These are phyloP conservation scores for Neolentinus lepideus DNA, from an alignment of 1,284 basidiomycete species.

Conservation along the genomic window DNA sequence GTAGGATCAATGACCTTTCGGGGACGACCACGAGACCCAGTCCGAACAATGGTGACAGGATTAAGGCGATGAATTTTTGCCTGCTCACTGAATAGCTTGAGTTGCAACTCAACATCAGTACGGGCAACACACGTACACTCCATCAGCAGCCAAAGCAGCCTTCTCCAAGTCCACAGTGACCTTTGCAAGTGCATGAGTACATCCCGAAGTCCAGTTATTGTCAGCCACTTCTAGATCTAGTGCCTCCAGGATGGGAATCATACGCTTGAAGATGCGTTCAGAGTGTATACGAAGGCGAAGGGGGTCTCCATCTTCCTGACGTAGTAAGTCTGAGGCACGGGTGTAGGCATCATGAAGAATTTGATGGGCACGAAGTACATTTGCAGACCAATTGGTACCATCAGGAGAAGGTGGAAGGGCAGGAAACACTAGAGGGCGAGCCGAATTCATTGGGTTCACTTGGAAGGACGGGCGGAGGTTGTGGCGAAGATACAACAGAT, in stretches of 20 bases:
- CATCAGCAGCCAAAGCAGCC: neutral
- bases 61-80: neutral
- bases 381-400: neutral
- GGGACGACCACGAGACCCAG: conserved; percentile 3
- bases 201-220: neutral
- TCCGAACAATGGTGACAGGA: neutral
- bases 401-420: neutral
- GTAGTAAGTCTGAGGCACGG: neutral
- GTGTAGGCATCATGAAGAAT: neutral
- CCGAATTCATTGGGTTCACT: neutral
- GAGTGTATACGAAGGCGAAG: conserved; percentile 3
- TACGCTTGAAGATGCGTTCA: neutral
- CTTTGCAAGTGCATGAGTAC: conserved; percentile 1
- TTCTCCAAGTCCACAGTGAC: neutral
- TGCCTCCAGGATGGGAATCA: conserved; percentile 4
- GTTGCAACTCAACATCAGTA: neutral
- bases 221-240: neutral
- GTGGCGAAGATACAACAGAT: neutral
- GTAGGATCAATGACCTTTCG: conserved; percentile 3
- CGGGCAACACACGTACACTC: neutral
- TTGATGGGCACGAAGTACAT: neutral
- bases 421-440: neutral
- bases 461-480: neutral
- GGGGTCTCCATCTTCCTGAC: conserved; percentile 5
- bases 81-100: neutral